These are phyloP conservation scores for Lepraria neglecta DNA, from an alignment of 495 filamentous ascomycete genomes.

Conservation along the genomic window DNA sequence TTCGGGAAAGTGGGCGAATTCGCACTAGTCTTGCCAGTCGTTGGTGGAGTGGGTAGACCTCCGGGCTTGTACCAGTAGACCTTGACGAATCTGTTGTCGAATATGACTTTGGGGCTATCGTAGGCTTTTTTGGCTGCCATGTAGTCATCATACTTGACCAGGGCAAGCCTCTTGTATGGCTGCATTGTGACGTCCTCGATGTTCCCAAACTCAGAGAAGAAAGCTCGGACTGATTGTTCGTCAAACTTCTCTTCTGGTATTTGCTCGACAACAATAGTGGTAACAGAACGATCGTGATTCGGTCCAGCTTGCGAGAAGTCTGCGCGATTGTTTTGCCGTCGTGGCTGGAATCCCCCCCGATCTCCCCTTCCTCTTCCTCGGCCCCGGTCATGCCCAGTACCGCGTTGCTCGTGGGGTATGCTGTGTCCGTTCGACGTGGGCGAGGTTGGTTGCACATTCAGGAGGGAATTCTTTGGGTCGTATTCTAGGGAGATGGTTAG, in stretches of 20 bases:
- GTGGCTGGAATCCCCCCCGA: slow-evolving; percentile 33
- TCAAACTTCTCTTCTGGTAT: slow-evolving; percentile 83
- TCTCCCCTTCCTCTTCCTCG: slow-evolving; percentile 45
- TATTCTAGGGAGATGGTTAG: slow-evolving; percentile 57
- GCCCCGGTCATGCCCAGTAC: slow-evolving; percentile 34
- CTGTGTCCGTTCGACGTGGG: slow-evolving; percentile 21
- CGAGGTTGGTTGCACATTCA: slow-evolving; percentile 28
- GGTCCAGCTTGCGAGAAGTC: slow-evolving; percentile 72
- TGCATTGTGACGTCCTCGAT: slow-evolving; percentile 70
- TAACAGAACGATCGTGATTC: slow-evolving; percentile 65
- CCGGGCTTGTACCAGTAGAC: slow-evolving; percentile 88
- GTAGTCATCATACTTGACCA: slow-evolving; percentile 73
- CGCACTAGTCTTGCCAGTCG: slow-evolving; percentile 31
- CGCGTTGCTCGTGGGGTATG: slow-evolving; percentile 31
- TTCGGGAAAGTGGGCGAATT: slow-evolving; percentile 23
- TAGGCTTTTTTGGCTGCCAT: slow-evolving; percentile 73
- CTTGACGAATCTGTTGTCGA: slow-evolving; percentile 96
- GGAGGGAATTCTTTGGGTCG: slow-evolving; percentile 66
- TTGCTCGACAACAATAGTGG: slow-evolving; percentile 82
- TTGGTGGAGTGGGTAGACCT: slow-evolving; percentile 34
- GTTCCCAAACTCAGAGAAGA: slow-evolving; percentile 80
- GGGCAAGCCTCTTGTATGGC: slow-evolving; percentile 66
- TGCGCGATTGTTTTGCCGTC: slow-evolving; percentile 49
- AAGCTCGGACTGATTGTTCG: slow-evolving; percentile 66
- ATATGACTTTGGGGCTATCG: slow-evolving; percentile 87